These are phyloP conservation scores for Suhomyces atakaporum DNA, from an alignment of 1,139 yeast genomes.

Conservation along the genomic window DNA sequence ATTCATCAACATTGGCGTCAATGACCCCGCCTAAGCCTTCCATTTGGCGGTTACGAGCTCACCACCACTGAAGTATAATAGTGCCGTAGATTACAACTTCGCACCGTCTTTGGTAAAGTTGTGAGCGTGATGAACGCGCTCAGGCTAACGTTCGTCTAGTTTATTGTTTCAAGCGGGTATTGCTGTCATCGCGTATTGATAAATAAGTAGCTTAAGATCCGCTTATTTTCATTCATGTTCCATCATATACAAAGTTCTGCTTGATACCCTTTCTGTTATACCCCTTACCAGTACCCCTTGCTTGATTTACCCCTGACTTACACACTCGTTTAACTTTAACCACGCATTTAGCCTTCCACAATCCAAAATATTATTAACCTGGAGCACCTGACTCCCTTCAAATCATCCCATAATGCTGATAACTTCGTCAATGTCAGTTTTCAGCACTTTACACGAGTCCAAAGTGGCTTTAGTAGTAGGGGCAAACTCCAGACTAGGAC, in stretches of 20 bases:
- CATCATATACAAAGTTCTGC: too few relatives aligned
- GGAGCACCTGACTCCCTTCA: too few relatives aligned
- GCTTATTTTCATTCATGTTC: too few relatives aligned
- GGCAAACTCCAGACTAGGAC: constrained; percentile 72
- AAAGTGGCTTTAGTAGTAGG: constrained; percentile 48
- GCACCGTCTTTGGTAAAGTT: background rate
- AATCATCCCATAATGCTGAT: constrained; percentile 5
- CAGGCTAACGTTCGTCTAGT: background rate
- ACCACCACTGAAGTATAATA: background rate
- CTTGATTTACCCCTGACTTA: too few relatives aligned
- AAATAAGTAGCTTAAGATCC: constrained; percentile 1
- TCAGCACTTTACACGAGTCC: constrained; percentile 17
- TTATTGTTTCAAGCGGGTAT: constrained; percentile 3
- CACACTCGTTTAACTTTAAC: too few relatives aligned
- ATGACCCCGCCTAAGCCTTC: too few relatives aligned
- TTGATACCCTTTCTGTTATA: too few relatives aligned
- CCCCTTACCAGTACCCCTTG: too few relatives aligned
- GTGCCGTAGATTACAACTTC: background rate
- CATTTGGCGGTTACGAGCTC: background rate
- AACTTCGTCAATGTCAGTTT: constrained; percentile 1
- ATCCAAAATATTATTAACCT: too few relatives aligned
- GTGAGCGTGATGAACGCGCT: background rate
- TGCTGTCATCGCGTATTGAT: constrained; percentile 3
- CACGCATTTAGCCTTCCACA: too few relatives aligned
- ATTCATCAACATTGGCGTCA: too few relatives aligned